Base-by-base conservation (phyloP, 371 early-diverging fungal species). In the Furculomyces boomerangus region DNA sequence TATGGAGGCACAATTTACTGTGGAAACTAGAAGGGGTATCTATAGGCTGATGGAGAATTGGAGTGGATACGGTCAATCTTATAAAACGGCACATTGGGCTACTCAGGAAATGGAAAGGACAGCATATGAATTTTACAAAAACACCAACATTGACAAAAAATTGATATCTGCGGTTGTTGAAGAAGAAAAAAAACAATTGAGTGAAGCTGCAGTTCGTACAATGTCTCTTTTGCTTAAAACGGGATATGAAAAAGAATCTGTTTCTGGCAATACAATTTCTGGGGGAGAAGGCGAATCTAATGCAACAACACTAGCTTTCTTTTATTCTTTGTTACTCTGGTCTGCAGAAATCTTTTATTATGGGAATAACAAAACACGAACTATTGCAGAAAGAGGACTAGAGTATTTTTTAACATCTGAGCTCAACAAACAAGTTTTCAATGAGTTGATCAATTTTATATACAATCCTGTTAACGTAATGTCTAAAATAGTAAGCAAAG, bases 31-130 rank as follows among this genome's bases (percentile, higher is more conserved):
- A 30, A 59, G 79, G 5, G 74, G 74, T 7, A 53, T 91, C 25
- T 93, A 89, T 67, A 74, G 75, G 55, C 73, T 91, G 59, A 82
- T 93, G 71, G 92, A 91, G 63, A 75, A 81, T 44, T 96, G 96
- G 96, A 87, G 92, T 64, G 88, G 94, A 1, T 79, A 84, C 26
- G 59, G 66, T 3, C 28, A 10, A 1, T 48, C 18, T 46, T 48
- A 31, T 3, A 55, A 47, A n/a, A 1, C 22, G 1, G 28, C 48
- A 39, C 29, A 28, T 18, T 24, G 18, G 40, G 50, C 37, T 18
- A 27, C 25, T 3, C 26, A 10, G 3, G 22, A 49, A 49, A 30
- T 28, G 3, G 32, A 28, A 49, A 49, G 18, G 20, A 5, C 27
- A 30, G 10, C 32, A 20, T 18, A 49, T 10, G 5, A 3, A 20